These are phyloP conservation scores for Penicillium cosmopolitanum DNA, from an alignment of 495 filamentous ascomycete genomes.

Conservation along the genomic window DNA sequence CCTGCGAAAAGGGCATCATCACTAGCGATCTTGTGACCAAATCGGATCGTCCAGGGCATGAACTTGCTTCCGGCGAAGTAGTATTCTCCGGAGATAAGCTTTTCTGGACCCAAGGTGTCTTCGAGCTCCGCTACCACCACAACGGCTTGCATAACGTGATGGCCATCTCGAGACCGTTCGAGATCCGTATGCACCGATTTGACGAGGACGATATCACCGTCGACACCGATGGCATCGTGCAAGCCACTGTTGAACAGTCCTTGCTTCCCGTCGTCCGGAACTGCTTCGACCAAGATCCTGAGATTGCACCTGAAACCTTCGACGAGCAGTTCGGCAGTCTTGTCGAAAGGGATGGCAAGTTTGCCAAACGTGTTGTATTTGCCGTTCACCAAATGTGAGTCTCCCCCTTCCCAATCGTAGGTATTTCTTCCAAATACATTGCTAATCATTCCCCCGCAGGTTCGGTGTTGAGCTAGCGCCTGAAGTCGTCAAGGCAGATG, in stretches of 20 bases:
- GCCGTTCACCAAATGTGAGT: constrained; percentile 87
- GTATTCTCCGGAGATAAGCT: constrained; percentile 90
- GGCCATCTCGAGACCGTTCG: constrained; percentile 92
- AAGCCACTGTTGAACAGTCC: constrained; percentile 69
- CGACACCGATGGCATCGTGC: constrained; percentile 52
- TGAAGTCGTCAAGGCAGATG: constrained; percentile 90
- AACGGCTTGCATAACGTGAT: constrained; percentile 93
- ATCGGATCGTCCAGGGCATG: constrained; percentile 48
- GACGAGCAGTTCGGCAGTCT: constrained; percentile 82
- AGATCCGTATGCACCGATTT: constrained; percentile 79
- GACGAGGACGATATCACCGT: constrained; percentile 64
- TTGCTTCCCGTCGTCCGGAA: constrained; percentile 83
- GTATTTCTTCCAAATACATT: not conserved
- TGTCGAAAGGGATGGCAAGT: constrained; percentile 86
- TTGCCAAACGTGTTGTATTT: constrained; percentile 85
- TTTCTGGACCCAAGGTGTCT: constrained; percentile 94
- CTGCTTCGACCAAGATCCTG: constrained; percentile 89
- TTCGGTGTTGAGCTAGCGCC: constrained; percentile 96
- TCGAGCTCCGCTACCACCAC: constrained; percentile 97
- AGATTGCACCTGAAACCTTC: constrained; percentile 80
- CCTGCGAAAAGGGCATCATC: constrained; percentile 79
- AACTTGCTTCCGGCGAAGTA: constrained; percentile 70
- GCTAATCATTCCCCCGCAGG: constrained; percentile 38
- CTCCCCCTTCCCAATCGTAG: not conserved
- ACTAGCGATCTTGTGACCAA: constrained; percentile 61